These are phyloP conservation scores for button mushroom (Agaricus bisporus) DNA, from an alignment of 768 basidiomycete genomes.

Conservation along the genomic window DNA sequence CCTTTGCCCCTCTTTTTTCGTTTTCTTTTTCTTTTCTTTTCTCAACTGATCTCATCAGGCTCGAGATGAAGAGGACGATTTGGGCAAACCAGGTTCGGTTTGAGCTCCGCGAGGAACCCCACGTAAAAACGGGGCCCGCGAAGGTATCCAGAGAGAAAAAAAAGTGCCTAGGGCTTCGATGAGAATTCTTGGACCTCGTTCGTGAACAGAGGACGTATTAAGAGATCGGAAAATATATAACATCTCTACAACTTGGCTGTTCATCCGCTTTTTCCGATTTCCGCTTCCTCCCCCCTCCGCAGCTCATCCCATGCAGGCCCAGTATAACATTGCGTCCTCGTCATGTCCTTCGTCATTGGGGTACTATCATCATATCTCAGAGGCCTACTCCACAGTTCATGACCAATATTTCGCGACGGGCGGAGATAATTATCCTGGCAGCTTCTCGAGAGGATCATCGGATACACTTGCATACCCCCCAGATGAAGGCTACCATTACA, in stretches of 20 bases:
- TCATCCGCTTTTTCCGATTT: slow-evolving; percentile 28
- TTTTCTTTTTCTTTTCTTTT: background rate
- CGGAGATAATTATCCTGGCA: slow-evolving; percentile 25
- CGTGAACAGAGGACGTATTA: slow-evolving; percentile 32
- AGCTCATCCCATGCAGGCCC: slow-evolving; percentile 29
- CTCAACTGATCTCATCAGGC: slow-evolving; percentile 24
- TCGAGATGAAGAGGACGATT: slow-evolving; percentile 24
- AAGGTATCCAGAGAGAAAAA: slow-evolving; percentile 31
- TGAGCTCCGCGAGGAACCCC: slow-evolving; percentile 31
- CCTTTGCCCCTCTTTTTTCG: too few relatives aligned
- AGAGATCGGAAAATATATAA: slow-evolving; percentile 41
- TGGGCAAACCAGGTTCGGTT: slow-evolving; percentile 26
- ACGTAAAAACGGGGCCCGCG: slow-evolving; percentile 35
- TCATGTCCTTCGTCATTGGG: slow-evolving; percentile 20
- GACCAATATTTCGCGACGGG: slow-evolving; percentile 26
- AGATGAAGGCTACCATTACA: slow-evolving; percentile 38
- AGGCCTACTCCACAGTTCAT: slow-evolving; percentile 16
- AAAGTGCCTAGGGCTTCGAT: slow-evolving; percentile 33
- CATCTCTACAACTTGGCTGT: slow-evolving; percentile 24
- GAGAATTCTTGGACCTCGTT: slow-evolving; percentile 35
- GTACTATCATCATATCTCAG: slow-evolving; percentile 20
- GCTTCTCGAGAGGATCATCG: slow-evolving; percentile 51
- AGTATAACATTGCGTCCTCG: slow-evolving; percentile 23
- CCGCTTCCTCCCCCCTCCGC: background rate
- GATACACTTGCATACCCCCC: slow-evolving; percentile 24